Conservation (phyloP, 306 rosid species). For the Acacia confusa region DNA sequence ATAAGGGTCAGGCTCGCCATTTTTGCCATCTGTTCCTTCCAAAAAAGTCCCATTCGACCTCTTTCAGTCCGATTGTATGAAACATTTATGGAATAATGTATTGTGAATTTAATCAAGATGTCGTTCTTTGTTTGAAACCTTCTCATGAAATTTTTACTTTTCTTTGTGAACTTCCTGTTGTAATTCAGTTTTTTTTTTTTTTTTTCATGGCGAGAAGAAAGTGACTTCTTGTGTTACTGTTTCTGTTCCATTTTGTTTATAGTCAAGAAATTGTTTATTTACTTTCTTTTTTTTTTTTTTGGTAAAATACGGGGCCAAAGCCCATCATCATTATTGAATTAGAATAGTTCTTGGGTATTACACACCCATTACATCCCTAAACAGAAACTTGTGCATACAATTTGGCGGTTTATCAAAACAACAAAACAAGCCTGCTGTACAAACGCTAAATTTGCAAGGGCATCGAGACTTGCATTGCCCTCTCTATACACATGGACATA, state of each 20-base stretch:
- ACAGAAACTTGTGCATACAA: too few relatives aligned
- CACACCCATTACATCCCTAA: too few relatives aligned
- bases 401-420: too few relatives aligned
- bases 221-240: background rate
- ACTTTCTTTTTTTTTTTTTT: background rate
- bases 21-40: background rate
- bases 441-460: too few relatives aligned
- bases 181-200: background rate
- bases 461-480: too few relatives aligned
- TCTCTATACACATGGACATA: too few relatives aligned
- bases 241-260: background rate
- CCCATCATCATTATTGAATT: too few relatives aligned
- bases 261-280: background rate
- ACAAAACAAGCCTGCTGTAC: too few relatives aligned
- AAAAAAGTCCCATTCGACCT: background rate
- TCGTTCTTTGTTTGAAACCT: background rate
- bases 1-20: background rate
- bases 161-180: background rate
- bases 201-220: background rate
- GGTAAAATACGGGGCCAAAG: too few relatives aligned
- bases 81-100: background rate
- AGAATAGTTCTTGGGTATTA: too few relatives aligned
- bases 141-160: background rate
- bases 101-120: background rate
- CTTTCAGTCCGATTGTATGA: constrained; percentile 2